Base-by-base conservation (phyloP, 2,329 filamentous ascomycete species). In the Elsinoe ampelina region DNA sequence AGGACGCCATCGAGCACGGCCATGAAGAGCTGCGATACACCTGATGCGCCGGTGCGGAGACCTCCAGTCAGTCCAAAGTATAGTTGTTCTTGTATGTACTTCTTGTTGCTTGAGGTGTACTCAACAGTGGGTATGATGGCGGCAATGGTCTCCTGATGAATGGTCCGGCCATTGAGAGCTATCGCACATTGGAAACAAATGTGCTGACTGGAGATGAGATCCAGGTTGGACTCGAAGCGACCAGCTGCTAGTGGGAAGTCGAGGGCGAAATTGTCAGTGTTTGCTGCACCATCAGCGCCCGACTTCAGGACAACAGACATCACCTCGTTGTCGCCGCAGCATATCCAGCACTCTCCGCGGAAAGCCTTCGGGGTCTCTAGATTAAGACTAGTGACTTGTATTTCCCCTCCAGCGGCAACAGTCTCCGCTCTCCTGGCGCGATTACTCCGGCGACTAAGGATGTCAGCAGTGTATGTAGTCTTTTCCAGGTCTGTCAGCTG, bases 191-290 rank as follows among this genome's bases (percentile, higher is more conserved):
- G 43, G 22, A 48, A 48, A 10, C 43, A 48, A 17, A 48, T 17
- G 10, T 48, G 43, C 26, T 48, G 43, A 34, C 43, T 48, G 12
- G 43, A 48, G 22, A 48, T 17, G 19, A 48, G 22, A 5, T 48
- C 43, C 5, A 32, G 43, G 26, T 48, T 48, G 13, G 43, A 32
- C n/a, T 17, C 19, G 43, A 35, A 48, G 4, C 43, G 22, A n/a
- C 43, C 43, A 5, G 43, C 43, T 19, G 43, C 43, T 6, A 48
- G 26, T 2, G 43, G 43, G 34, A 48, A 48, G 43, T 48, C 43
- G 12, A 48, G 43, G 5, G 43, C 43, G n/a, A 48, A 48, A 12
- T 48, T 48, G 43, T 48, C 43, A 5, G 43, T 48, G n/a, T 48
- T 48, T 5, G 22, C 22, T n/a, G 43, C 43, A 48, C 43, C 32